Base-by-base conservation (phyloP, 1,139 yeast species). In the Blastobotrys elegans region DNA sequence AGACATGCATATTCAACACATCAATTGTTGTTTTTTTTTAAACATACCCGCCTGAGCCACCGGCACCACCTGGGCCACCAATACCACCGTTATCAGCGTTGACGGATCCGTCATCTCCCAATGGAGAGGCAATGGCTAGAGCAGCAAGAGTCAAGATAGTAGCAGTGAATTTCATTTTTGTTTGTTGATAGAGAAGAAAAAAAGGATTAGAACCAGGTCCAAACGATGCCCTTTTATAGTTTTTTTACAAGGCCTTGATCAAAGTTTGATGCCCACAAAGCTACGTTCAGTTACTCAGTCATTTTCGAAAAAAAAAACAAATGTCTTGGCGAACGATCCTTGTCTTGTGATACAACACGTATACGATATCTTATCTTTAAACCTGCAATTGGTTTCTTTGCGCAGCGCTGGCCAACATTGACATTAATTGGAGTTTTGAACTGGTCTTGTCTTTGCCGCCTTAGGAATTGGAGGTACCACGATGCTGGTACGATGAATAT, bases 31-130 rank as follows among this genome's bases (percentile, higher is more conserved):
- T n/a, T n/a, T n/a, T n/a, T n/a, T n/a, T n/a, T n/a, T n/a, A n/a
- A n/a, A n/a, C n/a, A n/a, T n/a, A n/a, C n/a, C 40, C 40, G 16
- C 40, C 40, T 2, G 29, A 14, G 13, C 40, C 40, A 22, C 40
- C 40, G 30, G 40, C 40, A 7, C 40, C 40, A 37, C 40, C 40
- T 37, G 40, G 40, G 30, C 40, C 40, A 37, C 40, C 40, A 17
- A 37, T 24, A 37, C 40, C 40, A 37, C 40, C 40, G 29, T 37
- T 37, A 30, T 20, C 40, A 16, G 30, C 40, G 17, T 37, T n/a
- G 20, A 22, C 30, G 3, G 40, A 37, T 3, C 13, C n/a, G 26
- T 34, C 38, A 13, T 34, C 38, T 3, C 26, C 21, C 3, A 34
- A 3, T 17, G 38, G 38, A 34, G 38, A 34, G n/a, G 38, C 38